A percentile compares a stretch with the other conserved stretches of the same genome.
Evolutionary conservation across 306 rosid species (phyloP).

Genomic region (Carpinus viminea): DNA sequence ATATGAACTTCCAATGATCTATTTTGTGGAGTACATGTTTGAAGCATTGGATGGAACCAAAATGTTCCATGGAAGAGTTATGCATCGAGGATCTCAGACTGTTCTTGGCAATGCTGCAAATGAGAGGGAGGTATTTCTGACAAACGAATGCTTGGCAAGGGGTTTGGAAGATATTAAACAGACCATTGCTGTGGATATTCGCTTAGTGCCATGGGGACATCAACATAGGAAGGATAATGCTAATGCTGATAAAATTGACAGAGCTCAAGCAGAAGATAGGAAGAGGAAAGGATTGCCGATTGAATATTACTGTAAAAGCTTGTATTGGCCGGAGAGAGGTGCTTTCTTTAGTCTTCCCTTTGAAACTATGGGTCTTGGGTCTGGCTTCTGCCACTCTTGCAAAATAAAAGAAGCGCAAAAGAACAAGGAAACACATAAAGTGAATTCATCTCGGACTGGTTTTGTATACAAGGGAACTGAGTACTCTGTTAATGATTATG

Average conservation of each 20-base stretch:
- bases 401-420: constrained; percentile 44
- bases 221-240: constrained; percentile 70
- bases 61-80: constrained; percentile 82
- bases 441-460: constrained; percentile 59
- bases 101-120: constrained; percentile 90
- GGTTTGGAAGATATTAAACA: constrained; percentile 55
- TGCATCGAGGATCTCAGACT: constrained; percentile 74
- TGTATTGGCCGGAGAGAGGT: constrained; percentile 88
- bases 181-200: constrained; percentile 45
- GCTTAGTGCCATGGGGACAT: constrained; percentile 71
- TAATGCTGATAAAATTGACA: constrained; percentile 50
- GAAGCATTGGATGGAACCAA: constrained; percentile 63
- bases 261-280: constrained; percentile 83
- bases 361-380: constrained; percentile 68
- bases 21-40: constrained; percentile 80
- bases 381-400: constrained; percentile 78
- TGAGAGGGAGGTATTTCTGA: constrained; percentile 84
- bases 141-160: constrained; percentile 66
- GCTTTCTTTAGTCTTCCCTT: constrained; percentile 71
- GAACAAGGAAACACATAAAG: constrained; percentile 55
- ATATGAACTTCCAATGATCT: constrained; percentile 55
- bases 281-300: constrained; percentile 69
- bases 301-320: constrained; percentile 80
- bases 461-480: constrained; percentile 56
- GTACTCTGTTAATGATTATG: constrained; percentile 62